Evolutionary conservation across 306 rosid species (phyloP), one percentile per base, ranked within the genome.

Genomic region (Trifolium pratense): DNA sequence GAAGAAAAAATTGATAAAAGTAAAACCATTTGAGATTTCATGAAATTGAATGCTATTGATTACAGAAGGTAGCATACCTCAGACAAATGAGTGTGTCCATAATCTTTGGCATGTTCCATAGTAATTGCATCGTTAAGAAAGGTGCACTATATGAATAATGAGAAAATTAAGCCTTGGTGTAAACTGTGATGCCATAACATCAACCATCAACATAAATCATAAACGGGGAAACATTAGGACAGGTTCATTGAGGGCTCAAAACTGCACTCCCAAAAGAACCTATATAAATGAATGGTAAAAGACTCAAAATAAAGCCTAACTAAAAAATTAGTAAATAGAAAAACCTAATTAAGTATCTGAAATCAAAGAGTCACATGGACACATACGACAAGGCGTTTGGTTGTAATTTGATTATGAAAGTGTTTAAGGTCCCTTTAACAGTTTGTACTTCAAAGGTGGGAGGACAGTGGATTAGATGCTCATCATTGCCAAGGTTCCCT

Each of bases 81-180:
- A 39, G 80, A 84, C 5, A 94, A 81, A 83, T 93, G 98, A 73
- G 87, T 87, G 78, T 91, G 98, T 60, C 98, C 97, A 16, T 89
- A 91, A 14, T 88, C 97, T 80, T 83, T 88, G 48, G 98, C 97
- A 78, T 87, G 95, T 82, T 83, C 92, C 79, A 94, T 96, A 13
- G 80, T 69, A 53, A 88, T 81, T 8, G 87, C 86, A 78, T 89
- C 74, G 53, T 89, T 87, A 59, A 94, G 8, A 81, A 94, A 91
- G 17, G 97, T 91, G 87, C 95, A 80, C 98, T 91, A 78, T 3
- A 80, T 9, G 31, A 40, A 78, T 13, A 57, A 65, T 46, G 73
- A 57, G 58, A 26, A 58, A 68, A 31, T 5, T 16, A 60, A 52
- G 74, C 34, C 26, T 34, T 61, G 34, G 4, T 40, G 43, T 34